phyloP scores from a whole-genome alignment of 192 early-diverging fungal species.

The Geosiphon pyriformis region DNA sequence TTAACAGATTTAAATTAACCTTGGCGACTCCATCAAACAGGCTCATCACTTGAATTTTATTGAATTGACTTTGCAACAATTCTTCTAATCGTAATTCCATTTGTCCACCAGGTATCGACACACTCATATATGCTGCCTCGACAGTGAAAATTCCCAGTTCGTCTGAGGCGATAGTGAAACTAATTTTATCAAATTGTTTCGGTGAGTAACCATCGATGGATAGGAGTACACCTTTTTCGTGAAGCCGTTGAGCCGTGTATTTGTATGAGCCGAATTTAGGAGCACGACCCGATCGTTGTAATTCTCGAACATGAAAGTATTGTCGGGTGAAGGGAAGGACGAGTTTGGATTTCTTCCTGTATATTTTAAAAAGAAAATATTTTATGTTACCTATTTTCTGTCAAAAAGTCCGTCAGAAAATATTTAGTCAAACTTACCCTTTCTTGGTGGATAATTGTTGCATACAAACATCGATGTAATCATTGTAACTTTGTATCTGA shows the following conservation, averaged over 20 bases:
- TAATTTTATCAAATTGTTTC: conserved; percentile 84
- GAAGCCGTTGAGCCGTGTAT: conserved; percentile 89
- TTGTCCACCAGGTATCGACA: conserved; percentile 55
- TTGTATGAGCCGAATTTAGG: conserved; percentile 98
- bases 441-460: conserved; percentile 72
- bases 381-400: too few species aligned
- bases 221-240: conserved; percentile 89
- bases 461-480: conserved; percentile 89
- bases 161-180: conserved; percentile 88
- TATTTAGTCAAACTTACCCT: conserved; percentile 15
- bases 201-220: conserved; percentile 76
- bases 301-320: conserved; percentile 87
- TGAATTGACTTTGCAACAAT: conserved; percentile 89
- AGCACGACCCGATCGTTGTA: conserved; percentile 80
- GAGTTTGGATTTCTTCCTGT: conserved; percentile 56
- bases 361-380: too few species aligned
- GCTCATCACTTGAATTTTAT: conserved; percentile 85
- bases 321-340: conserved; percentile 88
- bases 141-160: conserved; percentile 85
- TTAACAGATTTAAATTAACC: conserved; percentile 94
- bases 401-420: too few species aligned
- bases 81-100: conserved; percentile 91
- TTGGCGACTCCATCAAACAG: conserved; percentile 88
- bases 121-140: conserved; percentile 73
- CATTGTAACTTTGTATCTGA: conserved; percentile 85